phyloP scores from a whole-genome alignment of 1,139 yeast genomes.

The Pichia sp. region DNA sequence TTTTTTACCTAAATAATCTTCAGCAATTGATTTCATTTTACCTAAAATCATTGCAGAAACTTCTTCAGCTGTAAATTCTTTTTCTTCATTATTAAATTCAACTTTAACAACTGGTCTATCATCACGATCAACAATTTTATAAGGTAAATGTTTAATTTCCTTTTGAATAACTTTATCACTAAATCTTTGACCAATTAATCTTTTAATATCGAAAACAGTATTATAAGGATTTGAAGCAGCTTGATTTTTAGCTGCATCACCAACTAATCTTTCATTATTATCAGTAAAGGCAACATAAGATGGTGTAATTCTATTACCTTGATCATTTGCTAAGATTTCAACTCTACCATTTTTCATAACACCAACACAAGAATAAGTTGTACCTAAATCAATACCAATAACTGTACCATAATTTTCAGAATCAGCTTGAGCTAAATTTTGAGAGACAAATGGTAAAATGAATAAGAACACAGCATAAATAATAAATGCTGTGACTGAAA shows the following conservation, averaged over 20 bases:
- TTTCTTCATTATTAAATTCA: conserved; percentile 50
- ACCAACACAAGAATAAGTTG: conserved; percentile 91
- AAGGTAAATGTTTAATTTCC: conserved; percentile 80
- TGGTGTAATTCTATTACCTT: conserved; percentile 93
- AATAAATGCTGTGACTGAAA: conserved; percentile 16
- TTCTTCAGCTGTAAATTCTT: conserved; percentile 81
- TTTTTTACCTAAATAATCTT: conserved; percentile 80
- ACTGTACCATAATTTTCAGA: conserved; percentile 68
- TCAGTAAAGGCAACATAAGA: conserved; percentile 82
- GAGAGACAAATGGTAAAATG: conserved; percentile 49
- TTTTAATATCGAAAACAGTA: conserved; percentile 80
- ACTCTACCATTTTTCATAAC: conserved; percentile 90
- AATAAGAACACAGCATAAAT: conserved; percentile 53
- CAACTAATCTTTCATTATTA: conserved; percentile 70
- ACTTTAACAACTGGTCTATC: conserved; percentile 81
- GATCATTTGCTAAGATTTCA: conserved; percentile 89
- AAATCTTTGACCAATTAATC: conserved; percentile 77
- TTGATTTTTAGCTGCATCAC: conserved; percentile 94
- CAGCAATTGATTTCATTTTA: conserved; percentile 91
- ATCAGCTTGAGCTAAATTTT: conserved; percentile 35
- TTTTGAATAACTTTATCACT: conserved; percentile 71
- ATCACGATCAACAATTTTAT: conserved; percentile 55
- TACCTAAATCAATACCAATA: conserved; percentile 83
- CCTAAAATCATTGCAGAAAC: conserved; percentile 86
- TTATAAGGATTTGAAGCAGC: conserved; percentile 75